phyloP scores from a whole-genome alignment of 768 basidiomycete genomes.

The Boletus rubescentipes region DNA sequence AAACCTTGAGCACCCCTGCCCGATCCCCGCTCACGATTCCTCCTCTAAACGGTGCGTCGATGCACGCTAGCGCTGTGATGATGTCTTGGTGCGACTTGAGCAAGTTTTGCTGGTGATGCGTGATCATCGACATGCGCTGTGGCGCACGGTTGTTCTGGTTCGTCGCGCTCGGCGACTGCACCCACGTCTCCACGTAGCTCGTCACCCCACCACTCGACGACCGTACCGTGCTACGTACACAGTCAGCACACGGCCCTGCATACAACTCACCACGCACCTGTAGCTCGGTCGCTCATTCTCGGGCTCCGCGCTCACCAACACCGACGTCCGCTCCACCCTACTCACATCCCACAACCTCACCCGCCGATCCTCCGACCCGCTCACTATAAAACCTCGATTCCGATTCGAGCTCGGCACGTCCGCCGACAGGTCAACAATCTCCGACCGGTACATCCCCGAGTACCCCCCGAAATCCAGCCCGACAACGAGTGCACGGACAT shows the following conservation, averaged over 20 bases:
- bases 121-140: slow-evolving; percentile 75
- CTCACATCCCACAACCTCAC: slow-evolving; percentile 87
- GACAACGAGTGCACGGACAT: slow-evolving; percentile 67
- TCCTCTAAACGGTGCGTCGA: slow-evolving; percentile 92
- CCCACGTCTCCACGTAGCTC: slow-evolving; percentile 66
- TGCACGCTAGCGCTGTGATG: slow-evolving; percentile 78
- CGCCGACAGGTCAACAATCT: slow-evolving; percentile 43
- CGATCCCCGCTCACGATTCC: slow-evolving; percentile 92
- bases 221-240: slow-evolving; percentile 24
- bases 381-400: slow-evolving; percentile 73
- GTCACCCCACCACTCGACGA: slow-evolving; percentile 44
- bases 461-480: slow-evolving; percentile 80
- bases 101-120: slow-evolving; percentile 79
- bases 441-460: slow-evolving; percentile 50
- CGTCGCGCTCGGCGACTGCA: slow-evolving; percentile 38
- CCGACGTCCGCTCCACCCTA: slow-evolving; percentile 65
- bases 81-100: slow-evolving; percentile 89
- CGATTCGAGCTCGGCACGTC: slow-evolving; percentile 42
- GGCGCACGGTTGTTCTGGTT: slow-evolving; percentile 65
- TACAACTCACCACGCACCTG: slow-evolving; percentile 45
- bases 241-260: background rate
- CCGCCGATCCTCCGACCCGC: slow-evolving; percentile 87
- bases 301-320: slow-evolving; percentile 76
- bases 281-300: slow-evolving; percentile 78
- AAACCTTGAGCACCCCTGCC: slow-evolving; percentile 88